Base-by-base conservation (phyloP, 1,284 basidiomycete genomes). In the Marasmius fiardii region DNA sequence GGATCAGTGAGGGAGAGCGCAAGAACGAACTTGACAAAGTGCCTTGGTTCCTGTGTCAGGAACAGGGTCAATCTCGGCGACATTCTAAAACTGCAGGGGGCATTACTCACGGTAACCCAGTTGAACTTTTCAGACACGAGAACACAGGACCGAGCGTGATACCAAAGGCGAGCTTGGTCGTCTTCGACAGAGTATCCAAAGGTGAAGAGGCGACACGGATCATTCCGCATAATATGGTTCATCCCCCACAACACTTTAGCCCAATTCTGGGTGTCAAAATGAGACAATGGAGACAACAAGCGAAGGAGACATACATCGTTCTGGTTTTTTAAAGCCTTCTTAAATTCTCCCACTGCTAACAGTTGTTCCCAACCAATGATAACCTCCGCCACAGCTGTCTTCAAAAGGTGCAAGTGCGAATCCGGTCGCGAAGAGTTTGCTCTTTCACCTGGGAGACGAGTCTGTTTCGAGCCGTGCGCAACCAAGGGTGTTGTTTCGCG, bases 161-260 rank as follows among this genome's bases (percentile, higher is more conserved):
- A 53, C 60, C 59, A 62, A 23, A 61, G 35, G 16, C 61, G 34
- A 26, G 57, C 49, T 10, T 21, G 16, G 23, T 55, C 52, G 43
- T 61, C 53, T 26, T 59, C 54, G 12, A 61, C 53, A 12, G 60
- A 57, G 16, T 55, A 35, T 1, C 57, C 61, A 26, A 57, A 51
- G 2, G 53, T 51, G 44, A 59, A 59, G 2, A 60, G 54, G 3
- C 60, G 51, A 51, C 57, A 57, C 20, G 61, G 54, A 51, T 62
- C 61, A 5, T 53, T 39, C 10, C 47, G 41, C 52, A 62, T 56
- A 18, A 51, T 50, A 43, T 60, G 57, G 20, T 56, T 51, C 52
- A 62, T 51, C 43, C 52, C 57, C 26, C 43, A 55, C 5, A 60
- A 14, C 23, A 55, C 18, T n/a, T 61, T 59, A 12, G 20, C 20